Evolutionary conservation across 2,329 filamentous ascomycete genomes (phyloP).

Genomic region (Pseudogymnoascus sp.): DNA sequence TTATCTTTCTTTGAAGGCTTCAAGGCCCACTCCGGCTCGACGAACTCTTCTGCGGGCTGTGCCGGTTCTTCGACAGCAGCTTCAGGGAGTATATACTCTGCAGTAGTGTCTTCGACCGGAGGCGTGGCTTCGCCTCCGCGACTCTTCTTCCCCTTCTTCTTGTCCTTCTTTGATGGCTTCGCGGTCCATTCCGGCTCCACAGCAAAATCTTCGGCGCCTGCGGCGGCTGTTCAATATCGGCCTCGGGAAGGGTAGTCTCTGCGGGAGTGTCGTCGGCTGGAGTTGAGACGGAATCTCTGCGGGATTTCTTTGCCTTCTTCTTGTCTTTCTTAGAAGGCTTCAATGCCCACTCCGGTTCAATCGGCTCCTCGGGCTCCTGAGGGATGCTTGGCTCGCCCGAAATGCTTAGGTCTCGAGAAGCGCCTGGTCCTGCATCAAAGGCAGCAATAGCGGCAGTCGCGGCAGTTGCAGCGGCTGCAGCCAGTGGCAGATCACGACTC

Average conservation of each 20-base stretch:
- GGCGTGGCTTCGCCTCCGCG: not conserved
- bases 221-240: not conserved
- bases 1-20: slow-evolving; percentile 16
- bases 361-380: slow-evolving; percentile 19
- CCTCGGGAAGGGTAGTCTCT: not conserved
- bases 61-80: not conserved
- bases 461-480: not conserved
- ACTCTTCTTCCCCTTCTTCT: slow-evolving; percentile 32
- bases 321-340: slow-evolving; percentile 11
- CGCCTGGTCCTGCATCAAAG: not conserved
- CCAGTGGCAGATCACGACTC: slow-evolving; percentile 32
- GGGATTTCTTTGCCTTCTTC: slow-evolving; percentile 8
- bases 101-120: not conserved
- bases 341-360: not conserved
- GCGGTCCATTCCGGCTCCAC: not conserved
- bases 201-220: not conserved
- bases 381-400: not conserved
- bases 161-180: slow-evolving; percentile 30
- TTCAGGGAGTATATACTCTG: not conserved
- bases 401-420: slow-evolving; percentile 14
- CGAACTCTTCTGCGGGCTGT: not conserved
- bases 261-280: not conserved
- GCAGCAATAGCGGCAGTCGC: not conserved
- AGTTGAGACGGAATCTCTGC: not conserved
- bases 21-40: not conserved